phyloP scores from a whole-genome alignment of 2,329 filamentous ascomycete species.

The Aspergillus oerlinghausenensis region DNA sequence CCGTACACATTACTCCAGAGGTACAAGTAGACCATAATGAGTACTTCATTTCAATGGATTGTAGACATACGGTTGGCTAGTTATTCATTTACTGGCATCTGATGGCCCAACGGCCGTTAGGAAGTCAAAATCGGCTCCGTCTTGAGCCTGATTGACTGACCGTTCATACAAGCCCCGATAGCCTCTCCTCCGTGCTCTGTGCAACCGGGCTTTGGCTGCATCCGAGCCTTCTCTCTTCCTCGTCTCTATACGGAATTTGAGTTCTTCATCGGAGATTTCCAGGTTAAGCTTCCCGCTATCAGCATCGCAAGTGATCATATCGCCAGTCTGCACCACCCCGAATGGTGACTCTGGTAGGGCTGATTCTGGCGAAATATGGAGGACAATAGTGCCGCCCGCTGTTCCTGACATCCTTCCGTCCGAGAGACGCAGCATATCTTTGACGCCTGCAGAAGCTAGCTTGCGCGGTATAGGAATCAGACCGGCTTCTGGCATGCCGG shows the following conservation, averaged over 20 bases:
- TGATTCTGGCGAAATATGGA: conserved; percentile 52
- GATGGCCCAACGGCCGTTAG: conserved; percentile 22
- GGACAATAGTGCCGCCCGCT: conserved; percentile 51
- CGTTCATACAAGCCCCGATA: conserved; percentile 40
- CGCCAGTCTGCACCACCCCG: conserved; percentile 46
- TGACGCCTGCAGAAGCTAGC: conserved; percentile 43
- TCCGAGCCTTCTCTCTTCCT: background rate
- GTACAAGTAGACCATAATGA: background rate
- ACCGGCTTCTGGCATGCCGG: conserved; percentile 52
- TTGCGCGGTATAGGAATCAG: conserved; percentile 50
- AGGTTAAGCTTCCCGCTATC: conserved; percentile 40
- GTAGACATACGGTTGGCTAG: background rate
- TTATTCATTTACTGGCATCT: background rate
- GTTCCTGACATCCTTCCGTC: conserved; percentile 55
- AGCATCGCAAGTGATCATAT: conserved; percentile 45
- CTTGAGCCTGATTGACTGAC: conserved; percentile 40
- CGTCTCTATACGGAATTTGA: conserved; percentile 34
- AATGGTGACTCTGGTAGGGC: conserved; percentile 45
- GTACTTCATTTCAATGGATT: background rate
- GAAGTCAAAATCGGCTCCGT: conserved; percentile 40
- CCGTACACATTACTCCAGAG: no score
- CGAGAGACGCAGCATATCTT: conserved; percentile 51
- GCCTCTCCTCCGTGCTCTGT: conserved; percentile 28
- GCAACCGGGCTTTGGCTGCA: conserved; percentile 9
- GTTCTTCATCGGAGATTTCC: conserved; percentile 39